Percentiles rank a stretch among this genome's conserved stretches.
phyloP scores from a whole-genome alignment of 306 rosid species.

The Cajanus cajan region DNA sequence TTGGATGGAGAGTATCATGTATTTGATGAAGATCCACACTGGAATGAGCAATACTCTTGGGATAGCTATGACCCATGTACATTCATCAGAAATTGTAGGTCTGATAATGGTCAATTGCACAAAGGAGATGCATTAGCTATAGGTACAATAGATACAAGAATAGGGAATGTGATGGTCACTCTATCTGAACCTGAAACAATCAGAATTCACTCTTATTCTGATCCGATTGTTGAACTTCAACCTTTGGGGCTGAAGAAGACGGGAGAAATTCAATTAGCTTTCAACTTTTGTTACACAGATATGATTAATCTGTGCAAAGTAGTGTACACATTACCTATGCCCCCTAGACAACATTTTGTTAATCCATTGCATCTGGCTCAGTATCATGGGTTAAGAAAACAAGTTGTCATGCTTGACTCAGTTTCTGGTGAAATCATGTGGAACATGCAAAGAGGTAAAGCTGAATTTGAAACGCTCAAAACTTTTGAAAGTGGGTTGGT shows the following conservation, averaged over 20 bases:
- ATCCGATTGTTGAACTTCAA: constrained; percentile 37
- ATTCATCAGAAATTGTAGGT: constrained; percentile 31
- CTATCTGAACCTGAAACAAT: constrained; percentile 17
- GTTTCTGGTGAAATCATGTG: constrained; percentile 31
- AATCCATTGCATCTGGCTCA: constrained; percentile 27
- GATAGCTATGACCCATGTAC: constrained; percentile 39
- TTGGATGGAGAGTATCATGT: constrained; percentile 55
- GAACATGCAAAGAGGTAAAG: constrained; percentile 42
- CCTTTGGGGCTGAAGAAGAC: constrained; percentile 38
- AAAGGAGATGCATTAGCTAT: not conserved
- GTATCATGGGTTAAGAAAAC: constrained; percentile 23
- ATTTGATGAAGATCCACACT: constrained; percentile 47
- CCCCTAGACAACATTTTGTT: constrained; percentile 20
- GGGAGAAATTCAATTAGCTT: constrained; percentile 43
- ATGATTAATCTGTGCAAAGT: not conserved
- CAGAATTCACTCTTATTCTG: constrained; percentile 20
- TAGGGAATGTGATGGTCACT: constrained; percentile 39
- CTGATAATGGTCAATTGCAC: constrained; percentile 34
- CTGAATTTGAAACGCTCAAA: constrained; percentile 36
- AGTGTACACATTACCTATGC: constrained; percentile 30
- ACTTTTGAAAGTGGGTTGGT: not conserved
- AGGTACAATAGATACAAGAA: constrained; percentile 28
- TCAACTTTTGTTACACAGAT: constrained; percentile 22
- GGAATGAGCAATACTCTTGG: constrained; percentile 43
- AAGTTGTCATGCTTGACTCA: not conserved